Percentiles rank a stretch among this genome's conserved stretches.
Evolutionary conservation across 2,329 filamentous ascomycete genomes (phyloP).

Genomic region (Aureobasidium sp.): DNA sequence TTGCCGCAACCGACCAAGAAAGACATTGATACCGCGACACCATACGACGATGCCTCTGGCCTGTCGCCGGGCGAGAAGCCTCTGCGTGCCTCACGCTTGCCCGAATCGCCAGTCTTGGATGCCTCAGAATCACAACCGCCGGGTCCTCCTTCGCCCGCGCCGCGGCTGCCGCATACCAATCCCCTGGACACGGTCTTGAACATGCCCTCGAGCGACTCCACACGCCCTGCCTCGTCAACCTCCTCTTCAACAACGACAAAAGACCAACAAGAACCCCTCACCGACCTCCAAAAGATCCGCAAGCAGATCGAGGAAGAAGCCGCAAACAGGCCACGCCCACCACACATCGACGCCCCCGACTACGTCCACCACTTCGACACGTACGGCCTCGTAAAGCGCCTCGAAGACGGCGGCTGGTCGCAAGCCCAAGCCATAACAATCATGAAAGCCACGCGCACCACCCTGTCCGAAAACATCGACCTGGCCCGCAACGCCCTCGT

Average conservation of each 20-base stretch:
- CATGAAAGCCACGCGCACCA: conserved; percentile 82
- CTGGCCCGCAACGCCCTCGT: conserved; percentile 72
- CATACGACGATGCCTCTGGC: neutral
- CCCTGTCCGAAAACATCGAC: conserved; percentile 71
- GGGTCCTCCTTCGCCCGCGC: conserved; percentile 4
- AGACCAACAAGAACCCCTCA: neutral
- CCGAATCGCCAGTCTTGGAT: conserved; percentile 11
- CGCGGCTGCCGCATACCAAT: conserved; percentile 21
- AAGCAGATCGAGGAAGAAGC: conserved; percentile 7
- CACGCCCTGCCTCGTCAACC: neutral
- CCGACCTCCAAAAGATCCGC: neutral
- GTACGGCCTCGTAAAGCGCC: conserved; percentile 75
- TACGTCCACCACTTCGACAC: conserved; percentile 97
- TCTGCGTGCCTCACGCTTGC: neutral
- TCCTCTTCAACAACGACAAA: neutral
- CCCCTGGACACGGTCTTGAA: conserved; percentile 33
- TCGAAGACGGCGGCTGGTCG: conserved; percentile 63
- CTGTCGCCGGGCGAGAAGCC: neutral
- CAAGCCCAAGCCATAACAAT: conserved; percentile 67
- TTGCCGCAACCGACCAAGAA: conserved; percentile 12
- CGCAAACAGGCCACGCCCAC: conserved; percentile 34
- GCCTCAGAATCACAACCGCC: conserved; percentile 7
- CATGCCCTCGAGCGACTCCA: conserved; percentile 26
- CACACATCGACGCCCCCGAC: conserved; percentile 62
- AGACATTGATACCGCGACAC: neutral